Base-by-base conservation (phyloP, 225 moss, liverwort and hornwort genomes). In the Asterella californica region DNA sequence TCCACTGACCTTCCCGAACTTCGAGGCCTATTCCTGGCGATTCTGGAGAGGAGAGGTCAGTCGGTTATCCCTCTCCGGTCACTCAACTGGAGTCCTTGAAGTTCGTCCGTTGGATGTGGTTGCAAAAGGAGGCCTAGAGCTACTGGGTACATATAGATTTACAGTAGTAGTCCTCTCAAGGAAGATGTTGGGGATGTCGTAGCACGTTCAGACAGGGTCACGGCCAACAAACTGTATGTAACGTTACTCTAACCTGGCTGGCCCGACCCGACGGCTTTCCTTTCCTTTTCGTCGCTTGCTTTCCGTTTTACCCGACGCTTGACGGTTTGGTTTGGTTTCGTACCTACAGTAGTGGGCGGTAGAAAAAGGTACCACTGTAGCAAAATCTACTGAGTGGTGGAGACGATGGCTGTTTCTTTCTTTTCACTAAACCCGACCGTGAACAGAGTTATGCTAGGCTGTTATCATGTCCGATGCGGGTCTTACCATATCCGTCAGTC, bases 131-230 rank as follows among this genome's bases (percentile, higher is more conserved):
- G n/a, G 25, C 64, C 30, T 64, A n/a, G 64, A 64, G 64, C 64
- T n/a, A 64, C 11, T 25, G 10, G 64, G 25, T 64, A 5, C 15
- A 53, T 19, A 53, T 11, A 53, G 53, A 53, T 12, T 19, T 12
- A 12, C 12, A 19, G 19, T 53, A 24, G 17, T 21, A 62, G 62
- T 9, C 21, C 62, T 19, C 22, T 12, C 62, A 19, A 25, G 17
- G 62, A 62, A 62, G 62, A 62, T 62, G 62, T 62, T 62, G 62
- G 62, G 62, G 10, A 53, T 64, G 24, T 64, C 64, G 11, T n/a
- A 21, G 68, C 34, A 69, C 68, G 68, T 69, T 69, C 68, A 38
- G 68, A 69, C 68, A 69, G 27, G 68, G 68, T 69, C 68, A 69
- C 68, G 68, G 33, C 37, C 33, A 69, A 69, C 62, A 25, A 62